Conservation (phyloP, 768 basidiomycete genomes). For the Lactarius akahatsu region DNA sequence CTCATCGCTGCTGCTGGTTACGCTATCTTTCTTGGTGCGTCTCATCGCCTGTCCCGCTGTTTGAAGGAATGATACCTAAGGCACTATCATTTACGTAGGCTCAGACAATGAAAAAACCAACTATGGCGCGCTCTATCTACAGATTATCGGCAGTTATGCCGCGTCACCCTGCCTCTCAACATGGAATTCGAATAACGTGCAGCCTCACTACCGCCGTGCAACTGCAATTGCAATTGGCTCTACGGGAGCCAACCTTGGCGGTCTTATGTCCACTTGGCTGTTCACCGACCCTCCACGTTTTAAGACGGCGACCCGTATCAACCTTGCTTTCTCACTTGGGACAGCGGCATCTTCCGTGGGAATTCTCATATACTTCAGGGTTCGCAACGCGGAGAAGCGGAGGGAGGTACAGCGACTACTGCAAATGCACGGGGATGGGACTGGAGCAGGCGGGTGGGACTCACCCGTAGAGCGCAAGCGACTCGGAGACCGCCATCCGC, state of each 20-base stretch:
- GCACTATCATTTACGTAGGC: conserved; percentile 6
- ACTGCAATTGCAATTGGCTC: conserved; percentile 33
- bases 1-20: conserved; percentile 25
- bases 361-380: conserved; percentile 9
- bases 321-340: conserved; percentile 17
- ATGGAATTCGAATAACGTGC: conserved; percentile 36
- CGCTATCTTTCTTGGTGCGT: conserved; percentile 21
- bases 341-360: conserved; percentile 2
- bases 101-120: conserved; percentile 29
- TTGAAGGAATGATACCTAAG: not conserved
- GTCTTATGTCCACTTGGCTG: conserved; percentile 12
- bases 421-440: conserved; percentile 3
- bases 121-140: conserved; percentile 35
- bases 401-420: conserved; percentile 10
- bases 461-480: not conserved
- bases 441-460: not conserved
- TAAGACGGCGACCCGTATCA: conserved; percentile 13
- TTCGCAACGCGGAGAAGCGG: conserved; percentile 11
- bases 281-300: conserved; percentile 12
- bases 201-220: conserved; percentile 27
- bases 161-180: conserved; percentile 31
- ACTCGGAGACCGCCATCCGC: not conserved
- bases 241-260: conserved; percentile 27
- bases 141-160: conserved; percentile 35
- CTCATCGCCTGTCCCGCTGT: not conserved